Percentiles rank a stretch among this genome's conserved stretches.
phyloP scores from a whole-genome alignment of 805 yeast genomes.

The Candida dajiaensis region DNA sequence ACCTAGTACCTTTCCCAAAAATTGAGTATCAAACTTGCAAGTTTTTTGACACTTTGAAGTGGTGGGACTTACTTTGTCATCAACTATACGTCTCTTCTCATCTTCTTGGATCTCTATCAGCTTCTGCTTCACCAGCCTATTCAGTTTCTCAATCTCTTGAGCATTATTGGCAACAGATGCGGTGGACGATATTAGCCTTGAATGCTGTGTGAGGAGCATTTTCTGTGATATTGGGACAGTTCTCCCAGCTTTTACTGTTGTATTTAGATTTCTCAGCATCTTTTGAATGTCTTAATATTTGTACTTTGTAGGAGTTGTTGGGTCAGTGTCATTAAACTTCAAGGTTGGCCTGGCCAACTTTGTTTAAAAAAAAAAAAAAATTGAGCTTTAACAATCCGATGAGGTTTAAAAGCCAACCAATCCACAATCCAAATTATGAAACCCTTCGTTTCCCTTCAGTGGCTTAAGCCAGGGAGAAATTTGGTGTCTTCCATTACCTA shows the following conservation, averaged over 20 bases:
- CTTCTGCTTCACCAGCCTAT: slow-evolving; percentile 16
- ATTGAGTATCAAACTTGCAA: neutral
- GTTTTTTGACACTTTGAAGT: too few relatives aligned
- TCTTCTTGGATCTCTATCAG: slow-evolving; percentile 15
- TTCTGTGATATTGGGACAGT: neutral
- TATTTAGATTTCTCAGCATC: neutral
- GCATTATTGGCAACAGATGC: slow-evolving; percentile 8
- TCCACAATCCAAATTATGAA: neutral
- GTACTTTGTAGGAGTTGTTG: too few relatives aligned
- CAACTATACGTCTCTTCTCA: slow-evolving; percentile 10
- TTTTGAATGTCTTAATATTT: too few relatives aligned
- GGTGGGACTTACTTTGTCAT: slow-evolving; percentile 11
- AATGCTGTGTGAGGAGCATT: neutral
- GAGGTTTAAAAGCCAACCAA: neutral
- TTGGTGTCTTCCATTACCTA: neutral
- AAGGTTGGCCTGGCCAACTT: too few relatives aligned
- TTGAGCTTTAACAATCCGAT: neutral
- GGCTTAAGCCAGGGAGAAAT: neutral
- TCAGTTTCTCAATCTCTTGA: slow-evolving; percentile 19
- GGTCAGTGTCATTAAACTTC: too few relatives aligned
- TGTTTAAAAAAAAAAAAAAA: too few relatives aligned
- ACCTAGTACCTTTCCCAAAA: too few relatives aligned
- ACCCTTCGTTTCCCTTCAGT: neutral
- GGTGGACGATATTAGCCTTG: neutral
- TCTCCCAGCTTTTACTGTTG: neutral